Evolutionary conservation across 768 basidiomycete genomes (phyloP), one percentile per base, ranked within the genome.

Genomic region (Panus rudis): DNA sequence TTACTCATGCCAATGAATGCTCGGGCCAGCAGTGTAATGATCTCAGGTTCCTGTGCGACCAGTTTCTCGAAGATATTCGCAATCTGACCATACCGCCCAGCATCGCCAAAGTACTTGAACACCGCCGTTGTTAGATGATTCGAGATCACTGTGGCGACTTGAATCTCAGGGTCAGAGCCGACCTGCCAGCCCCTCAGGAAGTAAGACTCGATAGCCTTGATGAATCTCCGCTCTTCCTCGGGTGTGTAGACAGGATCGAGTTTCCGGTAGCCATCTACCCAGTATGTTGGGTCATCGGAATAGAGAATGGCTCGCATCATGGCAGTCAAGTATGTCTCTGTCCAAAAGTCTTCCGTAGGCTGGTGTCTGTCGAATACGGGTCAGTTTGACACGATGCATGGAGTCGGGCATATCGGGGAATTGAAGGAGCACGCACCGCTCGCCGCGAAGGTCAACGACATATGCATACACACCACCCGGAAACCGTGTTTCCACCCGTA

Each of bases 151-250:
- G 92, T 94, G 1, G 96, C 96, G 12, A 99, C 94, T 59, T 99
- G 96, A 19, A 98, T 94, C 63, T 99, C 96, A 0, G 96, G 96
- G 51, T 98, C 96, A 0, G 92, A 96, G 2, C 94, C 96, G 6
- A 98, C 87, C 58, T 96, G 93, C 96, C 96, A 98, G 25, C 94
- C 92, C 64, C 94, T 92, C 58, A 78, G 64, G 55, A 98, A 98
- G 26, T 94, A 65, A 0, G 78, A 78, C 56, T 97, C 96, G 2
- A 91, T 87, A 0, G 90, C 89, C 51, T 92, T 82, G 6, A 99
- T 69, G 57, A 98, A 99, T 22, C 87, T 74, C 32, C 89, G 67
- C 63, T 99, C 96, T 12, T 85, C 84, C 54, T 98, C 94, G 0
- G 75, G 78, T 1, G 81, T 78, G 2, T 89, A 85, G 58, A 99